These are phyloP conservation scores for Chaetomidium leptoderma DNA, from an alignment of 495 filamentous ascomycete species.

Conservation along the genomic window DNA sequence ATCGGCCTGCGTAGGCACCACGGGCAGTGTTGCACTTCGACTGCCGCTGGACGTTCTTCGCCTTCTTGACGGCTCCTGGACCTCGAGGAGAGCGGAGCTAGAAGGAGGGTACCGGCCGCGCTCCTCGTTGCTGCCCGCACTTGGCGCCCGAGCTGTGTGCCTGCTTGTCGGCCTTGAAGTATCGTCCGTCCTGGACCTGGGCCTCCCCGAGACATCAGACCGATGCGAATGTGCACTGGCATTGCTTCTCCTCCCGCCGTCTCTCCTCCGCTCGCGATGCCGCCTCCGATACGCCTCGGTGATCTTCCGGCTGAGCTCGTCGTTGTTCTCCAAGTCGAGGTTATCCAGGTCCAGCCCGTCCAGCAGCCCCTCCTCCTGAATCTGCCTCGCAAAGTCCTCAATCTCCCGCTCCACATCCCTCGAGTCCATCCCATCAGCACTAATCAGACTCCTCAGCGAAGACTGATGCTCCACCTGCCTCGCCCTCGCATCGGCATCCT, in stretches of 20 bases:
- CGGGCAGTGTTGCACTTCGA: constrained; percentile 44
- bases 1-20: constrained; percentile 36
- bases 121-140: constrained; percentile 35
- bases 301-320: constrained; percentile 82
- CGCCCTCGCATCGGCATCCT: constrained; percentile 34
- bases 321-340: constrained; percentile 69
- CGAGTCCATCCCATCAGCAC: constrained; percentile 65
- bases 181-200: constrained; percentile 30
- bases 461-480: constrained; percentile 75
- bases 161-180: constrained; percentile 36
- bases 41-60: constrained; percentile 40
- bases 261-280: constrained; percentile 51
- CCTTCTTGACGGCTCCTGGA: constrained; percentile 40
- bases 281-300: constrained; percentile 77
- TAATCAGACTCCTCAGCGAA: constrained; percentile 77
- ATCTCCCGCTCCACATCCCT: constrained; percentile 63
- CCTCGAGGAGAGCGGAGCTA: constrained; percentile 41
- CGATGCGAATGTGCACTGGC: constrained; percentile 33
- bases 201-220: constrained; percentile 26
- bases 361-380: constrained; percentile 79
- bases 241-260: constrained; percentile 41
- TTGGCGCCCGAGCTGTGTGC: constrained; percentile 39
- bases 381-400: constrained; percentile 83
- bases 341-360: constrained; percentile 82
- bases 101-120: constrained; percentile 46